Evolutionary conservation across 2,329 filamentous ascomycete species (phyloP).

Genomic region (Sporothrix protearum): DNA sequence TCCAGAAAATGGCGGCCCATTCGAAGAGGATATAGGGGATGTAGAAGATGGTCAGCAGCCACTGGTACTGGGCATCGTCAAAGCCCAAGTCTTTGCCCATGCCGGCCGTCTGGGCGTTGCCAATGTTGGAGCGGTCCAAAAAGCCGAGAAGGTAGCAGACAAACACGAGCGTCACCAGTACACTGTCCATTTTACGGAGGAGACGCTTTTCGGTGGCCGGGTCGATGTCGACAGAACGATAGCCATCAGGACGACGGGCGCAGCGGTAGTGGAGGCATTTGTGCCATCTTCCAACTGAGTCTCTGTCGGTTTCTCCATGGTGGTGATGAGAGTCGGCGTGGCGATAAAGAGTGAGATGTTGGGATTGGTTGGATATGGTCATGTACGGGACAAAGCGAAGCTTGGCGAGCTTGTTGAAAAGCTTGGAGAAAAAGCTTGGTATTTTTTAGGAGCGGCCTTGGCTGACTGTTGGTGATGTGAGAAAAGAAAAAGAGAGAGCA

Average conservation of each 20-base stretch:
- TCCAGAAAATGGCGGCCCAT: conserved; percentile 44
- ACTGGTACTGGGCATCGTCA: conserved; percentile 41
- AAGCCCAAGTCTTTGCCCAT: conserved; percentile 37
- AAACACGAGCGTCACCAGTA: conserved; percentile 36
- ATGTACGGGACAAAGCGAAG: background rate
- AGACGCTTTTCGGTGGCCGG: conserved; percentile 35
- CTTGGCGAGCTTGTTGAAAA: conserved; percentile 1
- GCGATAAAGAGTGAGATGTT: background rate
- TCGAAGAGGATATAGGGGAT: conserved; percentile 45
- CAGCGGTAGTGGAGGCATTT: background rate
- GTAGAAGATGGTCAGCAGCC: conserved; percentile 46
- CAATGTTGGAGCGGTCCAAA: conserved; percentile 32
- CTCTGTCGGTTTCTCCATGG: conserved; percentile 21
- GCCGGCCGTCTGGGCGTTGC: conserved; percentile 31
- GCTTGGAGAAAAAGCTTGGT: background rate
- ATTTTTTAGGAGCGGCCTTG: background rate
- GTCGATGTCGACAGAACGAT: conserved; percentile 30
- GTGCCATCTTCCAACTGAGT: conserved; percentile 13
- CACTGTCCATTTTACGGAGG: conserved; percentile 37
- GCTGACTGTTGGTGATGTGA: background rate
- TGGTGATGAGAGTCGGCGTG: background rate
- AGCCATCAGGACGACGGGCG: conserved; percentile 14
- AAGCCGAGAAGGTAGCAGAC: conserved; percentile 32
- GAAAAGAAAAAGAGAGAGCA: background rate
- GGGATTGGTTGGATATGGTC: background rate